Percentiles rank a stretch among this genome's conserved stretches.
These are phyloP conservation scores for Corinectria fuckeliana DNA, from an alignment of 2,329 filamentous ascomycete genomes.

Conservation along the genomic window DNA sequence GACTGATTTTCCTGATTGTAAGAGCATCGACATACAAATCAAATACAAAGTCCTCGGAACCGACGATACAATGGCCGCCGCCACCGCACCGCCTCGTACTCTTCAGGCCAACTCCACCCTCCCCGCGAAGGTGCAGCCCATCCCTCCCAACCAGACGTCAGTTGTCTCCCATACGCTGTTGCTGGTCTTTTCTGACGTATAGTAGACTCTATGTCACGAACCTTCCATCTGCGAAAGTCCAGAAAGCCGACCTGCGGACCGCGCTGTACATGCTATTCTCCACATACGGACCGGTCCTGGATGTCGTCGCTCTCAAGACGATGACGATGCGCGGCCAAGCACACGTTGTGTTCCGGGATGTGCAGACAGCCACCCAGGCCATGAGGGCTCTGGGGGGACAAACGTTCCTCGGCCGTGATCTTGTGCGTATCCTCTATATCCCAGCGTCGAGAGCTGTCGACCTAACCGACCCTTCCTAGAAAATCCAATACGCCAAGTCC, in stretches of 20 bases:
- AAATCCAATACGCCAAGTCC: conserved; percentile 88
- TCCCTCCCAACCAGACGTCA: conserved; percentile 78
- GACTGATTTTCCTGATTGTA: neutral
- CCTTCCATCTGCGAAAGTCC: conserved; percentile 83
- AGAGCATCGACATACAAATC: neutral
- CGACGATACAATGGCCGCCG: conserved; percentile 42
- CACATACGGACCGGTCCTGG: conserved; percentile 90
- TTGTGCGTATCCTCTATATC: conserved; percentile 64
- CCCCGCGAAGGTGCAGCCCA: conserved; percentile 59
- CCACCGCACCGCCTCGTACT: conserved; percentile 48
- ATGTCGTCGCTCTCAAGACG: conserved; percentile 89
- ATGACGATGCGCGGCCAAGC: conserved; percentile 95
- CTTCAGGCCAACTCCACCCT: conserved; percentile 51
- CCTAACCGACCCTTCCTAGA: conserved; percentile 57
- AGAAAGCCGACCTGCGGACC: conserved; percentile 85
- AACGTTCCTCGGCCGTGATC: conserved; percentile 81
- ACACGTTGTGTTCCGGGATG: conserved; percentile 87
- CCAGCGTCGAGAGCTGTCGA: neutral
- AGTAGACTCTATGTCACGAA: conserved; percentile 86
- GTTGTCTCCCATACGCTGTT: conserved; percentile 41
- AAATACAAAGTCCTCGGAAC: neutral
- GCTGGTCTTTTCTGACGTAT: conserved; percentile 8
- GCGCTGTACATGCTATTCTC: conserved; percentile 93
- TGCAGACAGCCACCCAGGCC: conserved; percentile 90
- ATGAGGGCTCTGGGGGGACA: conserved; percentile 89